Conservation (phyloP, 1,139 yeast species). For the Debaryomycetaceae sp. region DNA sequence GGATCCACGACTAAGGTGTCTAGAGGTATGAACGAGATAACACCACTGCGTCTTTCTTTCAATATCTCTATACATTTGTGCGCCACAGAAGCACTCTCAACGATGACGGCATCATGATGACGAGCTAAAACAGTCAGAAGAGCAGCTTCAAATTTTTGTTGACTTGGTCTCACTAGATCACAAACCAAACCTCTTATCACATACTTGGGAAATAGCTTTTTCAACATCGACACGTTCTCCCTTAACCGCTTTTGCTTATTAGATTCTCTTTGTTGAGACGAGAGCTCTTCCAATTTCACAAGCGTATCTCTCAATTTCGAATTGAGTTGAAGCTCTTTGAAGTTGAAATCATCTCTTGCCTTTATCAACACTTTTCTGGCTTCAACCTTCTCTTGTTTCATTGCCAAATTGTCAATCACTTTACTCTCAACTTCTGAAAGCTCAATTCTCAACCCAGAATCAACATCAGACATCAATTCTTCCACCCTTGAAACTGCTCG, state of each 20-base stretch:
- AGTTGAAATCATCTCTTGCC: conserved; percentile 42
- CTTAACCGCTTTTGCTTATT: conserved; percentile 63
- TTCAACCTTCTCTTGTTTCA: conserved; percentile 40
- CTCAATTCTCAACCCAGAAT: conserved; percentile 29
- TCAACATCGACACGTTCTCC: conserved; percentile 67
- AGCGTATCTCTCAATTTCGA: conserved; percentile 64
- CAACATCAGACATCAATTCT: conserved; percentile 27
- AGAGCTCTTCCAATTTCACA: conserved; percentile 62
- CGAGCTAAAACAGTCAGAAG: conserved; percentile 77
- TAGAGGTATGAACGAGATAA: conserved; percentile 84
- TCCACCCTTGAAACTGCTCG: conserved; percentile 38
- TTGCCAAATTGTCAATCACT: conserved; percentile 29
- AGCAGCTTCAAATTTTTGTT: conserved; percentile 72
- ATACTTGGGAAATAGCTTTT: conserved; percentile 60
- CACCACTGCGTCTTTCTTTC: conserved; percentile 83
- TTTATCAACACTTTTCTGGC: conserved; percentile 39
- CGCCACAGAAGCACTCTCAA: conserved; percentile 72
- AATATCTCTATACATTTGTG: conserved; percentile 77
- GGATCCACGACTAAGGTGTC: conserved; percentile 63
- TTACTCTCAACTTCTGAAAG: conserved; percentile 31
- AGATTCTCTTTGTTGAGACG: conserved; percentile 74
- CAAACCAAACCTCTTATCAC: conserved; percentile 78
- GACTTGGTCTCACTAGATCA: conserved; percentile 78
- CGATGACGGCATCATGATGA: conserved; percentile 78
- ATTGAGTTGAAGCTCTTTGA: conserved; percentile 54